Base-by-base conservation (phyloP, 1,284 basidiomycete genomes). In the Bjerkandera adusta region DNA sequence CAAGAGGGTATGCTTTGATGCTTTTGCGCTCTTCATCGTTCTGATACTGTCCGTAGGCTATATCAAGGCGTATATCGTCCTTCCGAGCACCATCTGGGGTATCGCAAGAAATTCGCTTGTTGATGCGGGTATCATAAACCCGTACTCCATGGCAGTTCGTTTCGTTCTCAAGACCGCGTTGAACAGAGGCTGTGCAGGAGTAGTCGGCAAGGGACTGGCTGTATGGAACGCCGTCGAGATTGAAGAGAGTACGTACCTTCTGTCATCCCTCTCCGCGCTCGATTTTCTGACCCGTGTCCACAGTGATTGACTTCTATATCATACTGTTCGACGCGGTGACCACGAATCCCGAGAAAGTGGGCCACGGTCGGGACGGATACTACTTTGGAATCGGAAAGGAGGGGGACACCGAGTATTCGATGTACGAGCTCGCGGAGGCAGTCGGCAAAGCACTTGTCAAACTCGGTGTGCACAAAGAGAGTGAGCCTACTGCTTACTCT, bases 81-180 rank as follows among this genome's bases (percentile, higher is more conserved):
- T 74, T 5, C 76, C 75, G 0, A 63, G 70, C 7, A 73, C 70
- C 0, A 72, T 79, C 35, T 79, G 72, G 42, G 77, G 76, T 5
- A 58, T 73, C 3, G 72, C 72, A 1, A 59, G 61, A 4, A 72
- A 72, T 5, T 57, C 66, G n/a, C 60, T 79, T 13, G 71, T 73
- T n/a, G 70, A 75, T 25, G 58, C 64, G 2, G 72, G 71, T 1
- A 59, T 79, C 30, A 66, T 72, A 48, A 71, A 79, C 53, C 47
- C 64, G 7, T 63, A 67, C 40, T 77, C 76, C 3, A 66, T 70
- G 25, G 72, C 75, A 49, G 67, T 77, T 24, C 76, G 75, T 0
- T 32, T 24, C 1, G 54, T 77, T 8, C 66, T 75, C 15, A 57
- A 65, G 24, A 56, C 66, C 5, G 57, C 65, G 24, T 47, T 76